Evolutionary conservation across 2,329 filamentous ascomycete species (phyloP), one percentile per base, ranked within the genome.

Genomic region (Hymenoscyphus occultus): DNA sequence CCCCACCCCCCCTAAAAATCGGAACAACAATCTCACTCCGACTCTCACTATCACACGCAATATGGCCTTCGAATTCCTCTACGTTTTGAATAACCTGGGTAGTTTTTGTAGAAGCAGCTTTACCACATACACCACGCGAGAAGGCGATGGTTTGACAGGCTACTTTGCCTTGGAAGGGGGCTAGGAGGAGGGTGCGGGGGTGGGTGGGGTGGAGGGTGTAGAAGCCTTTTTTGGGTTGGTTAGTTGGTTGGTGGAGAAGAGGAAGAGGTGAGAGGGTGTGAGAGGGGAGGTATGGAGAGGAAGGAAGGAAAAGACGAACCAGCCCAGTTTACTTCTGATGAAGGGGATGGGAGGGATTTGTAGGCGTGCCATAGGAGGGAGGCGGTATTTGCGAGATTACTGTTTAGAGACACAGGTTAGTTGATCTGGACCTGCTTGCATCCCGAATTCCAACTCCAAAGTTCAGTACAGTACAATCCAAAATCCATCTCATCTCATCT

Each of bases 1-100:
- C 32, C 32, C 32, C 32, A 35, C 32, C 32, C 5, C 4, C 32
- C 32, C 32, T 35, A 35, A 67, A 69, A 67, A 94, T 84, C 1
- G 91, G 91, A 59, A 94, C 91, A 19, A 95, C 91, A 74, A 95
- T 88, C 80, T 95, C 91, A 74, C 91, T 93, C 78, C 81, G 85
- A 72, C 86, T 91, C 64, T 86, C 88, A 3, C 85, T 84, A 76
- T 95, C 91, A 75, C 91, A 94, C 10, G 91, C 90, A 73, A 95
- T 93, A 75, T 94, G 91, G 1, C 90, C 91, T 0, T 90, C 89
- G 73, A 94, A 94, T 61, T 78, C 74, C 56, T 91, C 87, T 7
- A 95, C 90, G 75, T 95, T 87, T 13, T 80, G 78, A 0, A 90
- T 83, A 6, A 93, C 75, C 77, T 91, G 89, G 12, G 90, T 93